A percentile compares a stretch with the other conserved stretches of the same genome.
phyloP scores from a whole-genome alignment of 2,329 filamentous ascomycete genomes.

The Rutstroemia sydowiana region DNA sequence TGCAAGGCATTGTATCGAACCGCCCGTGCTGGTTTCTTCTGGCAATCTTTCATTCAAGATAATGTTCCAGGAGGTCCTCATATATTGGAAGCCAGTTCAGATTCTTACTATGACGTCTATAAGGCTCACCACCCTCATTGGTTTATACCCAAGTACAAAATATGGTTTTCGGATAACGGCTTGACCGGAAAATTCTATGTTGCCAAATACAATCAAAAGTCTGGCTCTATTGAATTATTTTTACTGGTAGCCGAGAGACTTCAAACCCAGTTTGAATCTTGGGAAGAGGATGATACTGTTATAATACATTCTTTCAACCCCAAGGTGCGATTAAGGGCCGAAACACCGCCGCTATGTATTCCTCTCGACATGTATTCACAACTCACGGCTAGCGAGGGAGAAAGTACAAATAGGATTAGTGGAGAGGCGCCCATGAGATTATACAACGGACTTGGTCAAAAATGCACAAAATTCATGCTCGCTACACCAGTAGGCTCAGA shows the following conservation, averaged over 20 bases:
- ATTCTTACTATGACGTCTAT: constrained; percentile 65
- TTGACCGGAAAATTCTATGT: constrained; percentile 54
- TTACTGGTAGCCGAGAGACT: constrained; percentile 61
- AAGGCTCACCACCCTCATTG: constrained; percentile 69
- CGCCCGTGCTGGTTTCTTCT: constrained; percentile 60
- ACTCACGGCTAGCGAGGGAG: not conserved
- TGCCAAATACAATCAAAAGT: constrained; percentile 55
- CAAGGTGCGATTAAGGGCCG: constrained; percentile 61
- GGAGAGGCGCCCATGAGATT: not conserved
- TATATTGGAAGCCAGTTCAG: constrained; percentile 47
- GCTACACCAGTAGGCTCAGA: not conserved
- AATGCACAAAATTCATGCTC: constrained; percentile 1
- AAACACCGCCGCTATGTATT: constrained; percentile 62
- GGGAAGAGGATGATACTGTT: constrained; percentile 58
- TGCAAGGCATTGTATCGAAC: constrained; percentile 55
- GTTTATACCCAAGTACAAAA: constrained; percentile 72
- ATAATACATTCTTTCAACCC: constrained; percentile 70
- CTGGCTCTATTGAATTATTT: constrained; percentile 74
- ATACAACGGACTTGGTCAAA: not conserved
- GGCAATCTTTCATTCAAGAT: constrained; percentile 62
- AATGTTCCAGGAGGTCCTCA: constrained; percentile 54
- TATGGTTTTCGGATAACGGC: constrained; percentile 78
- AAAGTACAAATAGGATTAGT: not conserved
- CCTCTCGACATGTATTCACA: constrained; percentile 20
- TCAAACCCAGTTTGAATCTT: constrained; percentile 48